Evolutionary conservation across 2,329 filamentous ascomycete genomes (phyloP).

Genomic region (Grosmannia penicillata): DNA sequence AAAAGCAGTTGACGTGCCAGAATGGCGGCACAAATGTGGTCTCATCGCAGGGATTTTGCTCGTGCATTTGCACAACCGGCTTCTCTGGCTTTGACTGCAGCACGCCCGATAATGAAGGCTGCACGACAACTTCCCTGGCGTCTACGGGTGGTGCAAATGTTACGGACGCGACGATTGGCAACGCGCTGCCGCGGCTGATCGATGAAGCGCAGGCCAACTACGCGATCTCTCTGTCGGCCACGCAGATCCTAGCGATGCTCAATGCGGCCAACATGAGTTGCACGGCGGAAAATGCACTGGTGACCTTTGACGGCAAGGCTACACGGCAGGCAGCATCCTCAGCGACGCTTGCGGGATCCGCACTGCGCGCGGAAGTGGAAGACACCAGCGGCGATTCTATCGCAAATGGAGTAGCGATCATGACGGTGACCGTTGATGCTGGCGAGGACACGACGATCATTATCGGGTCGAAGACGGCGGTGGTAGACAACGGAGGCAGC

Average conservation of each 20-base stretch:
- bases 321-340: constrained; percentile 17
- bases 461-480: neutral
- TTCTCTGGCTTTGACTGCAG: constrained; percentile 52
- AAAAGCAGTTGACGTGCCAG: constrained; percentile 46
- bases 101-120: constrained; percentile 30
- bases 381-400: neutral
- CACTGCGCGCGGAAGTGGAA: too few species aligned
- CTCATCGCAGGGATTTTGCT: constrained; percentile 48
- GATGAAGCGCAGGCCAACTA: constrained; percentile 51
- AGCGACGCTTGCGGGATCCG: too few species aligned
- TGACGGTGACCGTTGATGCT: constrained; percentile 8
- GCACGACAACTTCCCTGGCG: constrained; percentile 33
- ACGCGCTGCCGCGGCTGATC: constrained; percentile 62
- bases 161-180: constrained; percentile 62
- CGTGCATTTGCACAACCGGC: constrained; percentile 78
- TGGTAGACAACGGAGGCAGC: constrained; percentile 1
- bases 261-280: constrained; percentile 65
- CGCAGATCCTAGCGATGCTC: constrained; percentile 59
- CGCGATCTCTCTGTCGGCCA: constrained; percentile 57
- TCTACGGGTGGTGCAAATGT: constrained; percentile 13
- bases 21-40: constrained; percentile 73
- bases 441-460: neutral
- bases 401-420: constrained; percentile 5
- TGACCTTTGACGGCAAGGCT: constrained; percentile 58
- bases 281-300: constrained; percentile 69